Base-by-base conservation (phyloP, 164 flowering plant genomes). In the Malania oleifera region DNA sequence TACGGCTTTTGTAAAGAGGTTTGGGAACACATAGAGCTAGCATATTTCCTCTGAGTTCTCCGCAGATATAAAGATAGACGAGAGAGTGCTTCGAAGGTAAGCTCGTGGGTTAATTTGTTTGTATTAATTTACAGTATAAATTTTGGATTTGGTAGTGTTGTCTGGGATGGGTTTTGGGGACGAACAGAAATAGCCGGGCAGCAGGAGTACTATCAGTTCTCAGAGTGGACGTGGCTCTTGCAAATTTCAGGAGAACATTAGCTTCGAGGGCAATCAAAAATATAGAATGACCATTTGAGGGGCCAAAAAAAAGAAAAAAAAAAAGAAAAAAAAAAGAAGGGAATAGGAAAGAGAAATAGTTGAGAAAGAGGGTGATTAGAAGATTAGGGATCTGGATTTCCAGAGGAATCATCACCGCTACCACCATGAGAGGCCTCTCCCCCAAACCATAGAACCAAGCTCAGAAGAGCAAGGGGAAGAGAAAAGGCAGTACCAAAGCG, bases 81-180 rank as follows among this genome's bases (percentile, higher is more conserved):
- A n/a, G n/a, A n/a, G n/a, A n/a, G n/a, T n/a, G n/a, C n/a, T n/a
- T n/a, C n/a, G n/a, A n/a, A n/a, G n/a, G n/a, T n/a, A n/a, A n/a
- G n/a, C n/a, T n/a, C n/a, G n/a, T n/a, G n/a, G n/a, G n/a, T n/a
- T n/a, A n/a, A n/a, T n/a, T n/a, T n/a, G 24, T 59, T 25, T 17
- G 52, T 22, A 38, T 52, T 34, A 35, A 19, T 65, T 35, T 46
- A 38, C 49, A 34, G 35, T 54, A 50, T 53, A 23, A 34, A 47
- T 29, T 61, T 40, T 67, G 39, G 56, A 43, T 18, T 29, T 55
- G 26, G 44, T 23, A 29, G 55, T 29, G 17, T 27, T 55, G 15
- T 17, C 64, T 48, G 64, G 62, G 59, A 17, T 11, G 9, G 40
- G 45, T 64, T 69, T 61, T 65, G 55, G 68, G 68, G 73, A 69